These are phyloP conservation scores for Ambrosia hybrid DNA, from an alignment of 140 eudicot species.

Conservation along the genomic window DNA sequence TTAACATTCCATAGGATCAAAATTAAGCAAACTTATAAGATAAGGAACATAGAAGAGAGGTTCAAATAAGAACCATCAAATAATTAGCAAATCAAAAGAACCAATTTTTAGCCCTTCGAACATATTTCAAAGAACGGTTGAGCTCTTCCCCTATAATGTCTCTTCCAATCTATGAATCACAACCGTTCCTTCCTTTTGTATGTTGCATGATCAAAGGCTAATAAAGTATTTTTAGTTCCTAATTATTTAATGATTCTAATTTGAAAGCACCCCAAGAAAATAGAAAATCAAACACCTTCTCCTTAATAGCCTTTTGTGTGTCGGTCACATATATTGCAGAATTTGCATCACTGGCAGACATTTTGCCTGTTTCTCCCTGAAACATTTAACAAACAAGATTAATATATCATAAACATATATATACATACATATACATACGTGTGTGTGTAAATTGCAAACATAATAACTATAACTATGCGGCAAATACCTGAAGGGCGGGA, in stretches of 20 bases:
- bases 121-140: too few relatives aligned
- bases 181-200: too few relatives aligned
- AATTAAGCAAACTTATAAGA: background rate
- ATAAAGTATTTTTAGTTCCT: too few relatives aligned
- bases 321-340: conserved; percentile 92
- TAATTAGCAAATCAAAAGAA: too few relatives aligned
- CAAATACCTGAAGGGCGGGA: conserved; percentile 91
- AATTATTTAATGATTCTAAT: too few relatives aligned
- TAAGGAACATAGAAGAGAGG: background rate
- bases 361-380: conserved; percentile 90
- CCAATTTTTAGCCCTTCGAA: too few relatives aligned
- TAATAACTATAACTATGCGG: background rate
- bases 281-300: conserved; percentile 48
- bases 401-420: conserved; percentile 9
- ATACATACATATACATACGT: background rate
- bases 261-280: too few relatives aligned
- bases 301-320: conserved; percentile 64
- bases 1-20: background rate
- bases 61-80: too few relatives aligned
- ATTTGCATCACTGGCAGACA: conserved; percentile 88
- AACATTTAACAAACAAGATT: conserved; percentile 12
- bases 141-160: too few relatives aligned
- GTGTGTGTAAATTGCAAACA: conserved; percentile 4
- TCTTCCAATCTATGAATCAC: too few relatives aligned
- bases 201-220: too few relatives aligned